Evolutionary conservation across 2,329 filamentous ascomycete species (phyloP), one percentile per base, ranked within the genome.

Genomic region (Alternaria postmessia): DNA sequence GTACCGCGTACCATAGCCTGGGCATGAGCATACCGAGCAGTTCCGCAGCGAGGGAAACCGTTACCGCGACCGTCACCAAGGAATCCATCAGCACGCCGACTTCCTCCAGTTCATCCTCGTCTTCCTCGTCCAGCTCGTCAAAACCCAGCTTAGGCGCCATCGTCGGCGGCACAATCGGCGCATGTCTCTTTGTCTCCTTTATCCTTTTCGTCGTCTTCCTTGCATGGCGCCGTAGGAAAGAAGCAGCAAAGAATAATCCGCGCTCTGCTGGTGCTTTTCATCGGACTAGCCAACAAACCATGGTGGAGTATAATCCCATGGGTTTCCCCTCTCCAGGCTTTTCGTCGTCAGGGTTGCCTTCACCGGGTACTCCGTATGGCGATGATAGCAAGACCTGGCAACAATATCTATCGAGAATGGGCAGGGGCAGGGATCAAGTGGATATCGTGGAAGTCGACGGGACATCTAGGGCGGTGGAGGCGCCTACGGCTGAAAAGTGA

Each of bases 161-260:
- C 16, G 65, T 75, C 9, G 75, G 76, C 51, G 74, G 73, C 28
- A 75, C 74, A 5, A 55, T 78, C 7, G 74, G 73, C 34, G 75
- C 70, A 1, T 65, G 75, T 34, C 59, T 65, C 8, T 66, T 71
- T 32, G 12, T 77, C 30, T 70, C 62, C 24, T 66, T 70, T 44
- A 59, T 76, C 43, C 61, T 64, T 5, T 60, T 73, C 18, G 59
- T 55, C 22, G 57, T 69, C 30, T 64, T 75, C 42, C 66, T 72
- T 28, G 54, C 71, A 42, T 68, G 70, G 26, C 66, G 69, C 14
- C 52, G 63, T 4, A 62, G 60, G 9, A 65, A 67, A 26, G 30
- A 34, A 0, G 22, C 32, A 9, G 62, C 6, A n/a, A 7, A 5
- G n/a, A 28, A 39, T 5, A 20, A 1, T 14, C 20, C 30, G 1